Percentiles rank a stretch among this genome's conserved stretches.
Evolutionary conservation across 495 filamentous ascomycete genomes (phyloP).

Genomic region (Margaritispora aquatica): DNA sequence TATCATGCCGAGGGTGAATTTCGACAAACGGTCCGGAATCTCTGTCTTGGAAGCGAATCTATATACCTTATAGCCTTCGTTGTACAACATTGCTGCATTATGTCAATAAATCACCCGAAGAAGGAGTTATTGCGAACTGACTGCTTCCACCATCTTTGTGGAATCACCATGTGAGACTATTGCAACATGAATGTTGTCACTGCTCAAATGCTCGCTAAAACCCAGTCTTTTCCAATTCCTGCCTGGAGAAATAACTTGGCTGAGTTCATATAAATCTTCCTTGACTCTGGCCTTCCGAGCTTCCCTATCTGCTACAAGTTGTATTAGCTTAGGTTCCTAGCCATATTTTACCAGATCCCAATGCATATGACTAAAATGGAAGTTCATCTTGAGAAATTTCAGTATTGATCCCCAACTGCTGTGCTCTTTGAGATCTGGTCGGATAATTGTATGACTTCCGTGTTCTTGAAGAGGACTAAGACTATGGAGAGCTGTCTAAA

Average conservation of each 20-base stretch:
- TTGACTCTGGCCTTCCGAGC: not conserved
- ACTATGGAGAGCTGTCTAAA: no score
- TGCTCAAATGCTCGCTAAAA: not conserved
- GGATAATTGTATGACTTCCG: no score
- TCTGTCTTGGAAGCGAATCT: not conserved
- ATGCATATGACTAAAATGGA: not conserved
- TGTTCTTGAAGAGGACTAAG: no score
- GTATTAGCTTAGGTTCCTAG: not conserved
- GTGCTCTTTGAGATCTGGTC: no score
- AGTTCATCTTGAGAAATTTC: no score
- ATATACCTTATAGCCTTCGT: not conserved
- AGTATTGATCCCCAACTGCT: no score
- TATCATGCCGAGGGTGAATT: no score
- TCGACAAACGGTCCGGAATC: not conserved
- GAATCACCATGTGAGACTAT: not conserved
- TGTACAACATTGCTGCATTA: not conserved
- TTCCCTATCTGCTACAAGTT: not conserved
- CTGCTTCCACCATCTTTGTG: no score
- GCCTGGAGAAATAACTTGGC: not conserved
- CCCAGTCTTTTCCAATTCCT: not conserved
- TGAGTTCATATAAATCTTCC: not conserved
- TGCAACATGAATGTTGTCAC: not conserved
- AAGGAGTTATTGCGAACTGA: no score
- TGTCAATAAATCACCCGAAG: no score
- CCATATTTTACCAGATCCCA: not conserved